Conservation (phyloP, 192 early-diverging fungal genomes). For the Coemansia erecta region DNA sequence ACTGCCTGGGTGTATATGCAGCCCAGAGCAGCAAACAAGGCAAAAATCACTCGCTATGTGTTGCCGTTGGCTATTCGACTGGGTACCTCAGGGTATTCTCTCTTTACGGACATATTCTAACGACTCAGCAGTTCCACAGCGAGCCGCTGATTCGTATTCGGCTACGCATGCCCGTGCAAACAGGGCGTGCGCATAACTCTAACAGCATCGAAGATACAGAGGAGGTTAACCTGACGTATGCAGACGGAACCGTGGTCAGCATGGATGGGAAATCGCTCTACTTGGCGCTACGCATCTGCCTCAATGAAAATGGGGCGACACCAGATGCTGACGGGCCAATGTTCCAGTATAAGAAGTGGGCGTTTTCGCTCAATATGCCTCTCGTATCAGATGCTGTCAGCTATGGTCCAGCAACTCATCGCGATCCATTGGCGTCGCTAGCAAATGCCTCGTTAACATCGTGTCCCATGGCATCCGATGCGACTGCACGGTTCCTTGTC, state of each 20-base stretch:
- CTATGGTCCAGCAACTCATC: slow-evolving; percentile 28
- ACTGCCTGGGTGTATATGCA: slow-evolving; percentile 35
- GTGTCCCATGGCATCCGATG: slow-evolving; percentile 24
- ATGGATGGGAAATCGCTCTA: slow-evolving; percentile 43
- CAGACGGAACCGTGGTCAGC: slow-evolving; percentile 39
- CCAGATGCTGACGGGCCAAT: slow-evolving; percentile 21
- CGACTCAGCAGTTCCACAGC: slow-evolving; percentile 34
- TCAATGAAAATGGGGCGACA: slow-evolving; percentile 20
- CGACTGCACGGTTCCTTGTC: slow-evolving; percentile 43
- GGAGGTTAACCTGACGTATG: slow-evolving; percentile 38
- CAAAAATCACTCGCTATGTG: slow-evolving; percentile 18
- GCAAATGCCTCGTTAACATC: slow-evolving; percentile 34
- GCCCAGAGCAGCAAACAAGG: background rate
- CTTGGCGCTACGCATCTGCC: slow-evolving; percentile 37
- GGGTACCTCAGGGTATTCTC: slow-evolving; percentile 45
- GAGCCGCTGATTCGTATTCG: slow-evolving; percentile 32
- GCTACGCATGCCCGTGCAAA: slow-evolving; percentile 31
- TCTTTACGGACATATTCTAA: slow-evolving; percentile 34
- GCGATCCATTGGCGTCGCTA: slow-evolving; percentile 27
- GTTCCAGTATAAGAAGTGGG: slow-evolving; percentile 52
- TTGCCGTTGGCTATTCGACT: slow-evolving; percentile 44
- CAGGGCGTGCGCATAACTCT: background rate
- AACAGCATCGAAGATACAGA: slow-evolving; percentile 16
- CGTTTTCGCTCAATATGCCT: slow-evolving; percentile 33
- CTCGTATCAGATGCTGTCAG: slow-evolving; percentile 34